Evolutionary conservation across 2,329 filamentous ascomycete genomes (phyloP).

Genomic region (Verticillium tricorpus): DNA sequence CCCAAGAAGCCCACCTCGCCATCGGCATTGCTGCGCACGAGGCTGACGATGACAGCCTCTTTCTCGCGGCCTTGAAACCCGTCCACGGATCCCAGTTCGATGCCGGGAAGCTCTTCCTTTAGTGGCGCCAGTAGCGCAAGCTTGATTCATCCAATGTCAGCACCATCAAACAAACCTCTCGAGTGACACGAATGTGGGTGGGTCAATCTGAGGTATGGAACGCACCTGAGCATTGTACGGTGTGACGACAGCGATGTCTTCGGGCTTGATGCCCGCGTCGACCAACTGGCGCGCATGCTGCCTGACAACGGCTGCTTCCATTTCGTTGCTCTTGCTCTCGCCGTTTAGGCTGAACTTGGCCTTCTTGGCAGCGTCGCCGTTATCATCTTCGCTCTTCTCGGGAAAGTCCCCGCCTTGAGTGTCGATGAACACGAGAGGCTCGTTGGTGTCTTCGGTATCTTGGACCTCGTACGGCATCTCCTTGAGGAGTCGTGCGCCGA

Average conservation of each 20-base stretch:
- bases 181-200: not conserved
- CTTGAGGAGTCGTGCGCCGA: constrained; percentile 69
- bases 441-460: constrained; percentile 79
- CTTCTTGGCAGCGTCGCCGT: constrained; percentile 33
- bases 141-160: constrained; percentile 34
- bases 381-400: constrained; percentile 74
- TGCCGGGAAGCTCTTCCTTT: constrained; percentile 74
- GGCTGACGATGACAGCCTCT: constrained; percentile 85
- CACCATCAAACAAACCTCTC: constrained; percentile 4
- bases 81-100: constrained; percentile 95
- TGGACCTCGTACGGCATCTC: constrained; percentile 74
- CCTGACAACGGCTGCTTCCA: constrained; percentile 78
- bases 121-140: constrained; percentile 74
- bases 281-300: constrained; percentile 73
- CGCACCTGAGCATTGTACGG: constrained; percentile 89
- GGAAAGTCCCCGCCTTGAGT: constrained; percentile 92
- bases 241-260: constrained; percentile 89
- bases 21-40: constrained; percentile 87
- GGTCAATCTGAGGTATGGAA: not conserved
- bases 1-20: constrained; percentile 89
- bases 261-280: constrained; percentile 71
- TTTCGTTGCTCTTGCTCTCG: constrained; percentile 83
- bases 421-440: constrained; percentile 90
- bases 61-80: constrained; percentile 97
- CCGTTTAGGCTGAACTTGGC: constrained; percentile 39